phyloP scores from a whole-genome alignment of 257 asterid species.

The Solanum medicagineum region DNA sequence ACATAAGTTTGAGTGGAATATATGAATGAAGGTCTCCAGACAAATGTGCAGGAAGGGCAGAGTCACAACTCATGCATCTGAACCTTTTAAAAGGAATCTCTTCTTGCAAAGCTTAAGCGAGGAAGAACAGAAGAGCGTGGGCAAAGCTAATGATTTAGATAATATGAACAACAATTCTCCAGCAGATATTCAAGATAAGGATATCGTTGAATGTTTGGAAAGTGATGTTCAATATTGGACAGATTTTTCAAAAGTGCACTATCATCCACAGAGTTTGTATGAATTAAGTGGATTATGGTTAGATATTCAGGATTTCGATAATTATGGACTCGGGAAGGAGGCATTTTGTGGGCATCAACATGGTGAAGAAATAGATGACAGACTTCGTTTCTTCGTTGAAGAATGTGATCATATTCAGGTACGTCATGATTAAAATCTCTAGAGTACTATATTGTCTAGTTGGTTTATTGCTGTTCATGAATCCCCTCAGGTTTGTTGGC shows the following conservation, averaged over 20 bases:
- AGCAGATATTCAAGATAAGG: constrained; percentile 56
- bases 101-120: constrained; percentile 68
- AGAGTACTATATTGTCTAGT: neutral
- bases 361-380: constrained; percentile 74
- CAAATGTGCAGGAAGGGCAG: constrained; percentile 68
- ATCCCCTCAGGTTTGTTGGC: neutral
- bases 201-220: constrained; percentile 66
- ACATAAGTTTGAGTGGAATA: neutral
- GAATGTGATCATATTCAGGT: constrained; percentile 98
- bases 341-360: constrained; percentile 37
- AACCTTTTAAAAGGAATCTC: constrained; percentile 60
- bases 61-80: constrained; percentile 50
- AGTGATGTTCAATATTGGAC: constrained; percentile 82
- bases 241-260: constrained; percentile 89
- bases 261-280: constrained; percentile 83
- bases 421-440: neutral
- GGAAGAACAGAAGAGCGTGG: constrained; percentile 31
- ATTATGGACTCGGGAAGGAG: constrained; percentile 74
- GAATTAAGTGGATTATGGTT: constrained; percentile 70
- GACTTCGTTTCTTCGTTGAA: constrained; percentile 88
- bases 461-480: neutral
- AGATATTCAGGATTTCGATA: constrained; percentile 40
- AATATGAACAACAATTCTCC: constrained; percentile 14
- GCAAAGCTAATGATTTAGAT: constrained; percentile 11
- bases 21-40: constrained; percentile 21